Percentiles rank a stretch among this genome's conserved stretches.
phyloP scores from a whole-genome alignment of 2,329 filamentous ascomycete species.

The Fusarium succisae region DNA sequence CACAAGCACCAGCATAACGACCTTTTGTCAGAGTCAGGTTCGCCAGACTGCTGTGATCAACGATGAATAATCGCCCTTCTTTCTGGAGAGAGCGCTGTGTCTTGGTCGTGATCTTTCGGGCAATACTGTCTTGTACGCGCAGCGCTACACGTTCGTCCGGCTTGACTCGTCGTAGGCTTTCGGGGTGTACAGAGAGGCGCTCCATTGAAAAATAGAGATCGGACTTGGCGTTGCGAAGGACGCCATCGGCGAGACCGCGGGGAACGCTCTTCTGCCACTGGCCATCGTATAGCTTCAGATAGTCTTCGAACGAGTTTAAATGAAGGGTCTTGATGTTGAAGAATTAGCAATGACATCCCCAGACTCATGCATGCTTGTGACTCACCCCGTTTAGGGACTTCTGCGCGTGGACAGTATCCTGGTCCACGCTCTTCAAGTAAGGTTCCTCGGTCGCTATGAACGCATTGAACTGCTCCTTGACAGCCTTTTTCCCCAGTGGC shows the following conservation, averaged over 20 bases:
- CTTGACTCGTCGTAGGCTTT: neutral
- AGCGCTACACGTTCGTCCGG: neutral
- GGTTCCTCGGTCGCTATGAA: neutral
- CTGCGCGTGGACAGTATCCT: neutral
- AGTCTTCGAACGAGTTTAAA: neutral
- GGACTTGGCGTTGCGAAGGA: neutral
- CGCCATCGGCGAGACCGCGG: neutral
- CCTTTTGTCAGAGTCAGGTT: neutral
- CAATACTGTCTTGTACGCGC: neutral
- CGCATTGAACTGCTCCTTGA: neutral
- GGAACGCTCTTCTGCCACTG: neutral
- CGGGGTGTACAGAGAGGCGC: neutral
- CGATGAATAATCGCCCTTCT: neutral
- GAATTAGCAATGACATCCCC: neutral
- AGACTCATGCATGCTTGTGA: fast-evolving
- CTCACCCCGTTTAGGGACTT: neutral
- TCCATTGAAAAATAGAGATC: neutral
- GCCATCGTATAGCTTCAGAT: neutral
- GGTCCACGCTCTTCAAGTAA: too few species aligned
- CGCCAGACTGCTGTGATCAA: neutral
- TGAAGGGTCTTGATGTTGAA: neutral
- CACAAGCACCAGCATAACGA: neutral
- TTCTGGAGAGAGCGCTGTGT: neutral
- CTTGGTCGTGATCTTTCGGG: neutral
- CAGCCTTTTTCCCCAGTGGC: neutral